These are phyloP conservation scores for Casuarina cunninghamiana DNA, from an alignment of 306 rosid species.

Conservation along the genomic window DNA sequence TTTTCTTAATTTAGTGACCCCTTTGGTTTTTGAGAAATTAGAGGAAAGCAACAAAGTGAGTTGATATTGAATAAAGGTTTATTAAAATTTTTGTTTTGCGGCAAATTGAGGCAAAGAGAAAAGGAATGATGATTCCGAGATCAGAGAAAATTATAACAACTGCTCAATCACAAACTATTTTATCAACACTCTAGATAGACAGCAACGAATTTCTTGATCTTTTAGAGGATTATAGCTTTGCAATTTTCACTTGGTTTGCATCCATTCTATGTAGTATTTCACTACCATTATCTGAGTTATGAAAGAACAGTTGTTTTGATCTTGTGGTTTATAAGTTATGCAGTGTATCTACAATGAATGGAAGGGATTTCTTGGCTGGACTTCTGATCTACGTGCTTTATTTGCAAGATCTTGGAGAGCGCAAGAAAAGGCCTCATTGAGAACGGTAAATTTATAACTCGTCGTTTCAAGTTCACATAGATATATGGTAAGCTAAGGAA, in stretches of 20 bases:
- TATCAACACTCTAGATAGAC: neutral
- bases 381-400: slow-evolving; percentile 75
- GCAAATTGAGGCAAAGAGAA: neutral
- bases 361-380: slow-evolving; percentile 84
- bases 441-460: slow-evolving; percentile 49
- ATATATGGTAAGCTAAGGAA: neutral
- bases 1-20: neutral
- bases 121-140: neutral
- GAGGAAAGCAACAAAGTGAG: neutral
- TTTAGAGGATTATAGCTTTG: neutral
- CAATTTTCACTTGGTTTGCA: neutral
- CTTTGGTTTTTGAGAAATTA: neutral
- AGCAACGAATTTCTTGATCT: neutral
- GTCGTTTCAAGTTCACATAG: slow-evolving; percentile 8
- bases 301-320: neutral
- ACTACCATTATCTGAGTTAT: neutral
- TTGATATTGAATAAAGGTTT: neutral
- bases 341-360: slow-evolving; percentile 84
- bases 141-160: neutral
- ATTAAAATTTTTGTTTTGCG: neutral
- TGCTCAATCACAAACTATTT: neutral
- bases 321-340: slow-evolving; percentile 22
- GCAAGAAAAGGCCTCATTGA: slow-evolving; percentile 56
- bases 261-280: slow-evolving; percentile 2
- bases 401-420: slow-evolving; percentile 65